phyloP scores from a whole-genome alignment of 345 rosid genomes.

The Bretschneidera sinensis region DNA sequence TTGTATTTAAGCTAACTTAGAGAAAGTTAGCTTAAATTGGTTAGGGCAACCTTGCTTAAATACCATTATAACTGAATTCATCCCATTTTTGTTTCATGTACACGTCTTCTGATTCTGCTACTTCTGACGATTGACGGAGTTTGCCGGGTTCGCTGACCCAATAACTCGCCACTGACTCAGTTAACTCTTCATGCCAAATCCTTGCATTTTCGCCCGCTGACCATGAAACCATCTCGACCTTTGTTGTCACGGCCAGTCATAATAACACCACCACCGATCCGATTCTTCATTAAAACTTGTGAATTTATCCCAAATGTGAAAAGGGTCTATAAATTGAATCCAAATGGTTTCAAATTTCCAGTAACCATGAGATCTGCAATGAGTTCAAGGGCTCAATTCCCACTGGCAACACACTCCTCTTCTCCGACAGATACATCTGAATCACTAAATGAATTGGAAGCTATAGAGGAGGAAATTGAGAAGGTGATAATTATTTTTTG shows the following conservation, averaged over 20 bases:
- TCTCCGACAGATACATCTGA: constrained; percentile 24
- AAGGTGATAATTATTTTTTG: constrained; percentile 37
- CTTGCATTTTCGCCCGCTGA: too few species aligned
- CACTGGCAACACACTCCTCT: constrained; percentile 18
- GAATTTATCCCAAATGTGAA: constrained; percentile 1
- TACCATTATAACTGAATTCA: too few species aligned
- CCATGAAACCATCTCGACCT: background rate
- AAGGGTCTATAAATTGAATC: background rate
- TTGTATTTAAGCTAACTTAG: too few species aligned
- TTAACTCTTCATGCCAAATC: too few species aligned
- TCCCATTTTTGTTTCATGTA: too few species aligned
- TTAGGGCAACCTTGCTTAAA: too few species aligned
- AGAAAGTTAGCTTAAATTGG: too few species aligned
- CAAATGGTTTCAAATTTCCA: constrained; percentile 11
- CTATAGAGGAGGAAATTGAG: constrained; percentile 54
- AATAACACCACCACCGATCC: background rate
- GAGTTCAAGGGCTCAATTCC: constrained; percentile 8
- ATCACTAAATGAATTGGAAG: constrained; percentile 29
- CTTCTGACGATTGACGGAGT: too few species aligned
- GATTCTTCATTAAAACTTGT: background rate
- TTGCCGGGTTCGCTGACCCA: too few species aligned
- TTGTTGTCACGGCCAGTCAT: background rate
- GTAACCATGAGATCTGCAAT: background rate
- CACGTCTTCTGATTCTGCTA: too few species aligned
- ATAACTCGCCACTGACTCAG: too few species aligned